phyloP scores from a whole-genome alignment of 192 early-diverging fungal genomes.

The Coemansia sp. region DNA sequence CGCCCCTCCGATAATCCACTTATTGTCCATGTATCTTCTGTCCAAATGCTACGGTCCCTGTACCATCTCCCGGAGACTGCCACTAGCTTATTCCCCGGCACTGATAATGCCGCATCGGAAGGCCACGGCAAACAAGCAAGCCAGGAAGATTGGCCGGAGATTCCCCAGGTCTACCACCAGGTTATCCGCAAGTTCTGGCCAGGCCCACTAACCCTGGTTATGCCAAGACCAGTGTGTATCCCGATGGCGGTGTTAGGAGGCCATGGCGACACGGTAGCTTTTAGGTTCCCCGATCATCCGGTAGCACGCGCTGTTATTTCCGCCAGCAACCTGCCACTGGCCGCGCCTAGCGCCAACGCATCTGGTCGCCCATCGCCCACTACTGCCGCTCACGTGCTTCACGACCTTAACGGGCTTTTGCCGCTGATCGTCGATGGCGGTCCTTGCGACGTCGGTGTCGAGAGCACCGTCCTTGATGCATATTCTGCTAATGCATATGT shows the following conservation, averaged over 20 bases:
- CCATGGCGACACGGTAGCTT: slow-evolving; percentile 77
- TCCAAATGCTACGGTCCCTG: slow-evolving; percentile 80
- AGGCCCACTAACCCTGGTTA: slow-evolving; percentile 87
- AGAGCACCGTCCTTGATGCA: slow-evolving; percentile 91
- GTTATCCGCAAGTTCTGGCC: slow-evolving; percentile 83
- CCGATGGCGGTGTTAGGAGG: slow-evolving; percentile 82
- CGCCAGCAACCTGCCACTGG: slow-evolving; percentile 81
- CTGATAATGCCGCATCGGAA: slow-evolving; percentile 48
- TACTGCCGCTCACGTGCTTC: slow-evolving; percentile 79
- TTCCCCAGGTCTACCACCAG: slow-evolving; percentile 70
- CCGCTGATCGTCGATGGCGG: slow-evolving; percentile 91
- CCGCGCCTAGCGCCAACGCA: slow-evolving; percentile 97
- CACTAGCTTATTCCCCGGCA: slow-evolving; percentile 40
- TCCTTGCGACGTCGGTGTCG: slow-evolving; percentile 84
- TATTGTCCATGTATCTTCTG: slow-evolving; percentile 92
- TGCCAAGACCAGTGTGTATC: slow-evolving; percentile 65
- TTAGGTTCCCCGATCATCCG: slow-evolving; percentile 89
- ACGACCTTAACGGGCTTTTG: slow-evolving; percentile 77
- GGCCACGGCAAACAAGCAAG: slow-evolving; percentile 14
- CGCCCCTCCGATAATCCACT: slow-evolving; percentile 95
- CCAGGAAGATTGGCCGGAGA: slow-evolving; percentile 44
- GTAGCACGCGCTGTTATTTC: slow-evolving; percentile 88
- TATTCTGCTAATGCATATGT: slow-evolving; percentile 23
- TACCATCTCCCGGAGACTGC: slow-evolving; percentile 51
- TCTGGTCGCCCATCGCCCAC: slow-evolving; percentile 96